Conservation (phyloP, 2,329 filamentous ascomycete species). For the Colletotrichum theobromicola region DNA sequence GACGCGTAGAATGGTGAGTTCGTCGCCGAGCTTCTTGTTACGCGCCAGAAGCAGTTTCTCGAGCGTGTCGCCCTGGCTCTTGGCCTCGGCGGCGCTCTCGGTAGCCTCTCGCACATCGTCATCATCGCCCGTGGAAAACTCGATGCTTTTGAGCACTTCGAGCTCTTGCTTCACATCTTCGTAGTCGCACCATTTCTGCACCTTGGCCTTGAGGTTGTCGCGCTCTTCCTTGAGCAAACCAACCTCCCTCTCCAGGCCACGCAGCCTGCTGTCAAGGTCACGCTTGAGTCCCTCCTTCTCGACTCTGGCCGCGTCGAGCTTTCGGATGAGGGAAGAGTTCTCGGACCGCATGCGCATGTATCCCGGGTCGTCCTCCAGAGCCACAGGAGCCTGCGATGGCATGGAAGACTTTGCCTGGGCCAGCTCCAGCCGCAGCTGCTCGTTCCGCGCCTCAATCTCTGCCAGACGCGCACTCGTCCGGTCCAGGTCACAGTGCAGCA, state of each 20-base stretch:
- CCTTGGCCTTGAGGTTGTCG: conserved; percentile 78
- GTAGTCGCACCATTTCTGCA: conserved; percentile 92
- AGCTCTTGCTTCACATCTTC: conserved; percentile 96
- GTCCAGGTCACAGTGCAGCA: conserved; percentile 90
- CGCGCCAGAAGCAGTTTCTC: conserved; percentile 90
- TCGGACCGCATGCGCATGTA: conserved; percentile 90
- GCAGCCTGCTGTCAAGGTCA: conserved; percentile 75
- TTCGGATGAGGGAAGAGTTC: conserved; percentile 89
- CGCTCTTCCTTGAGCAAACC: conserved; percentile 78
- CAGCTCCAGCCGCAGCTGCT: conserved; percentile 88
- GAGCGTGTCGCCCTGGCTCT: conserved; percentile 77
- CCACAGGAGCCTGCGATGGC: conserved; percentile 61
- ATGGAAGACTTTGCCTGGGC: conserved; percentile 84
- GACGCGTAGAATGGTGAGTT: conserved; percentile 89
- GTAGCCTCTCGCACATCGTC: conserved; percentile 52
- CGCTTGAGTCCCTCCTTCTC: conserved; percentile 85
- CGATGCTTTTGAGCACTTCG: conserved; percentile 96
- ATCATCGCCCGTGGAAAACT: conserved; percentile 91
- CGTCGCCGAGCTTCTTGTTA: conserved; percentile 96
- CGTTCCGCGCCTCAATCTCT: conserved; percentile 92
- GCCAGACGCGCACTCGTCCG: conserved; percentile 85
- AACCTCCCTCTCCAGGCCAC: conserved; percentile 81
- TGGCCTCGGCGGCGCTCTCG: conserved; percentile 55
- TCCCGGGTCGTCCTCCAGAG: conserved; percentile 85
- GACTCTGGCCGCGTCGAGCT: conserved; percentile 81